Evolutionary conservation across 2,329 filamentous ascomycete species (phyloP).

Genomic region (Orbilia quercus): DNA sequence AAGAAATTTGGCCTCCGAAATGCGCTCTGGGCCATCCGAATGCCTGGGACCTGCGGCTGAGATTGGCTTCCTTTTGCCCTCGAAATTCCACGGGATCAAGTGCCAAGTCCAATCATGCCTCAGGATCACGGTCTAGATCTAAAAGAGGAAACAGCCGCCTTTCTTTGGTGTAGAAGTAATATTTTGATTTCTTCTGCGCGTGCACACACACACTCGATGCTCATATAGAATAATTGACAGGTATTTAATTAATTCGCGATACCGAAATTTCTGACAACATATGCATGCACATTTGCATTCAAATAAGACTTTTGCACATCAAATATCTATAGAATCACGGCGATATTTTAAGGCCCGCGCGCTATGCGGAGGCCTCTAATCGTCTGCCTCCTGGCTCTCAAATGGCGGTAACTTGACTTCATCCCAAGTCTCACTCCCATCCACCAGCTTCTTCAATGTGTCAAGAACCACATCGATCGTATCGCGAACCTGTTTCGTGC

Average conservation of each 20-base stretch:
- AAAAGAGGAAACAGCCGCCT: neutral
- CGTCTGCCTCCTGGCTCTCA: slow-evolving; percentile 76
- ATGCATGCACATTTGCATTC: neutral
- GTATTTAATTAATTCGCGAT: too few relatives aligned
- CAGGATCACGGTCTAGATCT: slow-evolving; percentile 2
- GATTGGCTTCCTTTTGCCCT: slow-evolving; percentile 35
- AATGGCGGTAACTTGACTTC: slow-evolving; percentile 85
- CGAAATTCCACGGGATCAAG: slow-evolving; percentile 46
- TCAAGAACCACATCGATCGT: slow-evolving; percentile 81
- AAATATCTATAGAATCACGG: neutral
- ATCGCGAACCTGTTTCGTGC: slow-evolving; percentile 88
- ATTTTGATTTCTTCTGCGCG: neutral
- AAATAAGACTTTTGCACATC: neutral
- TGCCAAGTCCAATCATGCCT: slow-evolving; percentile 34
- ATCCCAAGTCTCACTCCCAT: slow-evolving; percentile 73
- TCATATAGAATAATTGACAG: too few relatives aligned
- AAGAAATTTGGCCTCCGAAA: slow-evolving; percentile 44
- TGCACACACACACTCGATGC: too few relatives aligned
- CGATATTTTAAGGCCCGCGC: neutral
- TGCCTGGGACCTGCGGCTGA: slow-evolving; percentile 48
- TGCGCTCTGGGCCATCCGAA: slow-evolving; percentile 29
- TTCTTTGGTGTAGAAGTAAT: neutral
- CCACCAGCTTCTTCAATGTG: slow-evolving; percentile 74
- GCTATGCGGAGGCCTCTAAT: neutral
- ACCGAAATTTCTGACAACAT: too few relatives aligned